Conservation (phyloP, 1,284 basidiomycete species). For the Puccinia hordei region DNA sequence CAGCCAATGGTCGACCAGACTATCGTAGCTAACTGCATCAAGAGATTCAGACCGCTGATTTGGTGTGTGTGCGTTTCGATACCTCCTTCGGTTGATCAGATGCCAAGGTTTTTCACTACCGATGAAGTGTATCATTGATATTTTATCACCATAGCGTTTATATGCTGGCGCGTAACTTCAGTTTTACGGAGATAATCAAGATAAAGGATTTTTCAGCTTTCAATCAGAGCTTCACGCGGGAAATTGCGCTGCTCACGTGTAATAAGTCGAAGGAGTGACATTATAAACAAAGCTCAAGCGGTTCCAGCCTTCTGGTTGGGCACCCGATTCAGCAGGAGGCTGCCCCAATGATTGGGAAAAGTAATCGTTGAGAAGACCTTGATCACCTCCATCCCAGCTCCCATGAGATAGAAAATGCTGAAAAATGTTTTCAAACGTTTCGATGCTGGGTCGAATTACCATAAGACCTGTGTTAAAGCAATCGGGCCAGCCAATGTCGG, state of each 20-base stretch:
- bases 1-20: slow-evolving; percentile 86
- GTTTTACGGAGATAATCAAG: not conserved
- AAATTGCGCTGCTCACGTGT: slow-evolving; percentile 70
- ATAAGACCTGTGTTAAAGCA: slow-evolving; percentile 97
- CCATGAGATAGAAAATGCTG: slow-evolving; percentile 73
- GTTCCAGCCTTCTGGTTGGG: slow-evolving; percentile 67
- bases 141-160: slow-evolving; percentile 82
- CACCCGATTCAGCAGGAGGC: slow-evolving; percentile 54
- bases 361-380: slow-evolving; percentile 94
- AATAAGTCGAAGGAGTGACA: slow-evolving; percentile 93
- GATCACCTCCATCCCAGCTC: slow-evolving; percentile 95
- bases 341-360: slow-evolving; percentile 58
- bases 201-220: not conserved
- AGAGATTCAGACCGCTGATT: slow-evolving; percentile 55
- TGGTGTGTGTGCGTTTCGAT: slow-evolving; percentile 52
- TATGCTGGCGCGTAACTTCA: slow-evolving; percentile 90
- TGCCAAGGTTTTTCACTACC: slow-evolving; percentile 90
- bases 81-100: slow-evolving; percentile 60
- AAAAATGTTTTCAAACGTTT: slow-evolving; percentile 76
- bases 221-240: not conserved
- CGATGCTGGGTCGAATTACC: slow-evolving; percentile 76
- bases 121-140: slow-evolving; percentile 90
- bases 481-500: slow-evolving; percentile 98
- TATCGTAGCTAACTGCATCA: slow-evolving; percentile 66
- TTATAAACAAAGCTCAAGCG: slow-evolving; percentile 68